These are phyloP conservation scores for Pisolithus thermaeus DNA, from an alignment of 1,284 basidiomycete genomes.

Conservation along the genomic window DNA sequence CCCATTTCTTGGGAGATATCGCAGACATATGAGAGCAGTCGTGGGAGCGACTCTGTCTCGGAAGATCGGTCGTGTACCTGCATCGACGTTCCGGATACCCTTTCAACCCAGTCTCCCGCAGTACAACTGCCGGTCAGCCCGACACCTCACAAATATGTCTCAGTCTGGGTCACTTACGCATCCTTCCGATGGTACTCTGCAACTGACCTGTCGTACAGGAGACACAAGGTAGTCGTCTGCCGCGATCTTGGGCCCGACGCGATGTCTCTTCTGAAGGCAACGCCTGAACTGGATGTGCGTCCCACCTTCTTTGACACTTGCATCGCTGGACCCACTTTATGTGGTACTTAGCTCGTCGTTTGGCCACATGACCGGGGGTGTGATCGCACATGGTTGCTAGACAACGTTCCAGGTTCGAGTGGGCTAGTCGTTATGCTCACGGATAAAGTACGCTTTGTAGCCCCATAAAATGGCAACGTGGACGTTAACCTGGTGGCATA, in stretches of 20 bases:
- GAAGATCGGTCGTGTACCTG: too few species aligned
- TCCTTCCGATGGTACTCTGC: slow-evolving; percentile 10
- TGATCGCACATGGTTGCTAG: slow-evolving; percentile 72
- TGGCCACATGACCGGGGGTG: slow-evolving; percentile 69
- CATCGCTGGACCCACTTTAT: background rate
- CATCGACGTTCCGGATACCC: too few species aligned
- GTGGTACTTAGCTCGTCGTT: slow-evolving; percentile 46
- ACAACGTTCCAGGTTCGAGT: slow-evolving; percentile 60
- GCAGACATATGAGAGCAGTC: too few species aligned
- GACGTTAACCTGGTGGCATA: background rate
- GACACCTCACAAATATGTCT: slow-evolving; percentile 18
- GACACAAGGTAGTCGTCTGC: slow-evolving; percentile 59
- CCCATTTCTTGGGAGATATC: too few species aligned
- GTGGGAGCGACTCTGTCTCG: too few species aligned
- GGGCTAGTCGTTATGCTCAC: slow-evolving; percentile 67
- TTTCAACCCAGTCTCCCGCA: too few species aligned
- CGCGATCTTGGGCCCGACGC: slow-evolving; percentile 67
- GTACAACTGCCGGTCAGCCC: too few species aligned
- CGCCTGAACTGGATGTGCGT: slow-evolving; percentile 53
- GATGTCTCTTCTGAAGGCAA: slow-evolving; percentile 54
- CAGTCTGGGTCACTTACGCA: slow-evolving; percentile 24
- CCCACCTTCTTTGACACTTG: background rate
- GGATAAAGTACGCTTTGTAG: slow-evolving; percentile 49
- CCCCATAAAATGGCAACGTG: background rate
- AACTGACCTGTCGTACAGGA: slow-evolving; percentile 32